Evolutionary conservation across 2,329 filamentous ascomycete species (phyloP).

Genomic region (Ascochyta rabiei): DNA sequence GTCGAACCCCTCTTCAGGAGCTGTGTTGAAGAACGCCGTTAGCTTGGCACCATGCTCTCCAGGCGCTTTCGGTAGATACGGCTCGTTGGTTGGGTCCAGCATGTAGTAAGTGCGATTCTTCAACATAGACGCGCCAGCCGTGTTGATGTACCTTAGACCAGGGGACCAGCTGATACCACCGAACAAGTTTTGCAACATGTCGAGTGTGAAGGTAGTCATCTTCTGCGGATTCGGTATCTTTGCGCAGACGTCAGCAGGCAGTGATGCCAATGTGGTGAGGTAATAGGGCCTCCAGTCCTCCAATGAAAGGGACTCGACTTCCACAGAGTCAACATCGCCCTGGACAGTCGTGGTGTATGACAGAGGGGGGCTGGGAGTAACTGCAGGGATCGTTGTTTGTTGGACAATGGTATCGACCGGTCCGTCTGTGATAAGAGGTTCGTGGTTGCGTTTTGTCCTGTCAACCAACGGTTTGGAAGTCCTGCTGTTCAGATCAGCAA

Average conservation of each 20-base stretch:
- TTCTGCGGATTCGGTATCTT: constrained; percentile 29
- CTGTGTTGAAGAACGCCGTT: constrained; percentile 53
- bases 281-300: constrained; percentile 46
- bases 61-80: constrained; percentile 49
- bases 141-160: constrained; percentile 47
- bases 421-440: constrained; percentile 27
- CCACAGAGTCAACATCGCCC: not conserved
- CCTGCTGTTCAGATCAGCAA: constrained; percentile 10
- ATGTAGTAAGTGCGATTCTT: constrained; percentile 51
- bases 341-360: constrained; percentile 16
- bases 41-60: constrained; percentile 55
- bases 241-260: constrained; percentile 12
- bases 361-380: constrained; percentile 18
- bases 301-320: constrained; percentile 20
- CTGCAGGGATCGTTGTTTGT: constrained; percentile 5
- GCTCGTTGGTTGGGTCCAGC: constrained; percentile 47
- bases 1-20: constrained; percentile 35
- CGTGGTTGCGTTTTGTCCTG: constrained; percentile 9
- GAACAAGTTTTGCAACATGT: constrained; percentile 48
- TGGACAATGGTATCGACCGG: constrained; percentile 22
- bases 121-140: constrained; percentile 31
- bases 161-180: constrained; percentile 50
- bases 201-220: constrained; percentile 46
- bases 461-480: not conserved
- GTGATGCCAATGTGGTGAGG: constrained; percentile 39